Evolutionary conservation across 768 basidiomycete species (phyloP).

Genomic region (Phanerodontia chrysosporium): DNA sequence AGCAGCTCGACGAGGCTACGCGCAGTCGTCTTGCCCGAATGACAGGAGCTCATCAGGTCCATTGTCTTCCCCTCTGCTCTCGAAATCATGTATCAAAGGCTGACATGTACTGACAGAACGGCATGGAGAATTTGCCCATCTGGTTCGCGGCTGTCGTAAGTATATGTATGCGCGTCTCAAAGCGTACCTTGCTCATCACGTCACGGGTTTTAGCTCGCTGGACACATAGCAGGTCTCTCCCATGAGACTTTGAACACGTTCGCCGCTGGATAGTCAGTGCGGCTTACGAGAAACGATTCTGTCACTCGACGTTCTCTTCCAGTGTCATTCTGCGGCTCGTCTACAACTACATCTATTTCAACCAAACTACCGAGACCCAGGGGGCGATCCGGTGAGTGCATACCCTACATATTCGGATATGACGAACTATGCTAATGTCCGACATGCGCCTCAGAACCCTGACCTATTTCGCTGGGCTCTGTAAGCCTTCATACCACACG

Average conservation of each 20-base stretch:
- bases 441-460: neutral
- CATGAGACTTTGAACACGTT: constrained; percentile 2
- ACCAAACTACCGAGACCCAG: constrained; percentile 1
- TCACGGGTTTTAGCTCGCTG: neutral
- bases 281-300: too few species aligned
- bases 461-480: neutral
- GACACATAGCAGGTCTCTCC: neutral
- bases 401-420: too few species aligned
- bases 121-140: constrained; percentile 6
- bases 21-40: neutral
- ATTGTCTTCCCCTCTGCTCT: neutral
- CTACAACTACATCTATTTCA: constrained; percentile 6
- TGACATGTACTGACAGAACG: constrained; percentile 3
- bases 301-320: too few species aligned
- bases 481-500: neutral
- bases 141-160: constrained; percentile 6
- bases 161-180: neutral
- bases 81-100: too few species aligned
- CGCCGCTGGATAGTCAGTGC: constrained; percentile 1
- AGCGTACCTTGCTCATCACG: neutral
- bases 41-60: constrained; percentile 1
- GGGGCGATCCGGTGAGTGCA: neutral
- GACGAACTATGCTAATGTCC: neutral
- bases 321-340: neutral
- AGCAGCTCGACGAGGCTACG: neutral